phyloP scores from a whole-genome alignment of 306 rosid genomes.

The Chamaecrista fasciculata region DNA sequence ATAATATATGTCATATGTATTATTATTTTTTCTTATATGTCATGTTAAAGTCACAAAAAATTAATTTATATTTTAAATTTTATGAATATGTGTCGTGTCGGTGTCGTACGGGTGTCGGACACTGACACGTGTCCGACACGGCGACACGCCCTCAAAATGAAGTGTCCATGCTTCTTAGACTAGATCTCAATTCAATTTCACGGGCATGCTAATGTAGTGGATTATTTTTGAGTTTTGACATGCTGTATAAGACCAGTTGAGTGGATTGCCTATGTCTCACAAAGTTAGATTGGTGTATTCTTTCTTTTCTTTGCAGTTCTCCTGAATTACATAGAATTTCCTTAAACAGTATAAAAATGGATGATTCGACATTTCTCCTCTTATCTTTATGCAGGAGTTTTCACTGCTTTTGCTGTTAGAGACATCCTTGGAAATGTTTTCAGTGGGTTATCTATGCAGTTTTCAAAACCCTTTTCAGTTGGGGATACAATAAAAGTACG shows the following conservation, averaged over 20 bases:
- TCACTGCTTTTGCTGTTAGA: constrained; percentile 85
- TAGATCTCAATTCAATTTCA: not conserved
- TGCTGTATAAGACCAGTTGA: not conserved
- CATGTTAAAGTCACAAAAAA: too few relatives aligned
- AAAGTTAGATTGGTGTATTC: not conserved
- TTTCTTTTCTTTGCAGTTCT: not conserved
- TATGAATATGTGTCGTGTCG: too few relatives aligned
- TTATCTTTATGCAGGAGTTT: constrained; percentile 67
- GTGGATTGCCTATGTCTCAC: constrained; percentile 6
- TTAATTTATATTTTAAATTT: too few relatives aligned
- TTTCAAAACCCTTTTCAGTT: constrained; percentile 83
- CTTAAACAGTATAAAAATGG: not conserved
- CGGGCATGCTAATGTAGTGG: not conserved
- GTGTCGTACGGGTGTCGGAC: too few relatives aligned
- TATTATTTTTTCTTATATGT: too few relatives aligned
- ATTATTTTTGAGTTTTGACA: constrained; percentile 2
- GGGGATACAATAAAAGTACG: constrained; percentile 95
- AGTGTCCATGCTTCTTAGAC: too few relatives aligned
- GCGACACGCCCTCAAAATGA: too few relatives aligned
- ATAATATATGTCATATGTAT: too few relatives aligned
- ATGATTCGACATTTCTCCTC: constrained; percentile 18
- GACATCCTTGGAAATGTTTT: constrained; percentile 86
- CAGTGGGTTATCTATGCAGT: constrained; percentile 87
- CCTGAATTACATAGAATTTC: not conserved
- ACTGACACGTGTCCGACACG: too few relatives aligned